A percentile compares a stretch with the other conserved stretches of the same genome.
These are phyloP conservation scores for Teratosphaeria gauchensis DNA, from an alignment of 2,329 filamentous ascomycete species.

Conservation along the genomic window DNA sequence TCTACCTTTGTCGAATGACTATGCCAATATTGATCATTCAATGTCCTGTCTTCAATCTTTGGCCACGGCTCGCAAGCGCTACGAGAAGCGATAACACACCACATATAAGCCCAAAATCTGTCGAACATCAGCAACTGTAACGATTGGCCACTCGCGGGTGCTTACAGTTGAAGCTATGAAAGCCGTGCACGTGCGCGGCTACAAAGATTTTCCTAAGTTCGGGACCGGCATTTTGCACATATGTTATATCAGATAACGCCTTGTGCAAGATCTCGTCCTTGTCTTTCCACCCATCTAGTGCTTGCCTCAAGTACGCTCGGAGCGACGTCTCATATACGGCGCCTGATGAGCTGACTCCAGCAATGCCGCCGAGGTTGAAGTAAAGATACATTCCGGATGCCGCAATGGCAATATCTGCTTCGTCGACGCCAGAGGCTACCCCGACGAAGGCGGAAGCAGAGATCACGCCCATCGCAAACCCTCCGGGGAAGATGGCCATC, in stretches of 20 bases:
- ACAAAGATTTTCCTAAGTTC: not conserved
- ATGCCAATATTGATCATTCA: not conserved
- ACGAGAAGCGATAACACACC: not conserved
- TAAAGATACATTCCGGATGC: slow-evolving; percentile 40
- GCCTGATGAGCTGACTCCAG: slow-evolving; percentile 31
- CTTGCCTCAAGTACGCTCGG: slow-evolving; percentile 20
- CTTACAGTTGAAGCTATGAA: not conserved
- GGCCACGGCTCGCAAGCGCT: not conserved
- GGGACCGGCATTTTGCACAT: not conserved
- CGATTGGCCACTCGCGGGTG: not conserved
- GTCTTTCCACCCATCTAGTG: slow-evolving; percentile 24
- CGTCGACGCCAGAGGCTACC: slow-evolving; percentile 38
- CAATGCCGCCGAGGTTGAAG: slow-evolving; percentile 34
- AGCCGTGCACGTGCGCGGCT: not conserved
- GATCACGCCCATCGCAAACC: slow-evolving; percentile 42
- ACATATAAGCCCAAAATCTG: not conserved
- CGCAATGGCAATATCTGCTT: slow-evolving; percentile 40
- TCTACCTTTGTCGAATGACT: not conserved
- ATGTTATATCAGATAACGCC: not conserved
- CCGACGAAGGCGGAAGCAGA: slow-evolving; percentile 40
- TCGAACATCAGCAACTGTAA: not conserved
- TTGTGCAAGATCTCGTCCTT: slow-evolving; percentile 13
- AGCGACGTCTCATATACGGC: slow-evolving; percentile 30
- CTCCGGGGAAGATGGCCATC: slow-evolving; percentile 50
- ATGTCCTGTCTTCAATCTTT: not conserved